These are phyloP conservation scores for Verbena officinalis DNA, from an alignment of 257 asterid species.

Conservation along the genomic window DNA sequence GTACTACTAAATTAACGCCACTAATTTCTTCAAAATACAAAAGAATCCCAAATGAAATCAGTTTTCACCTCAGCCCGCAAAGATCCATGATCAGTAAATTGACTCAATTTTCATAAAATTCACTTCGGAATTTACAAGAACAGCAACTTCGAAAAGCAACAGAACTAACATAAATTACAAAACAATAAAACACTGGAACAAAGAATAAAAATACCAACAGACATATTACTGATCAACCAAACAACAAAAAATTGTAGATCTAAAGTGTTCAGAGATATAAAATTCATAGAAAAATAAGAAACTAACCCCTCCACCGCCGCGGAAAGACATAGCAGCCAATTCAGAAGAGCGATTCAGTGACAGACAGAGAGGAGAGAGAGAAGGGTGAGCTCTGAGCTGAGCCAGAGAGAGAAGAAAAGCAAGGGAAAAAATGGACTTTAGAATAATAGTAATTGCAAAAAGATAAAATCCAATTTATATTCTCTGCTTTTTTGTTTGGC, in stretches of 20 bases:
- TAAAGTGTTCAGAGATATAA: background rate
- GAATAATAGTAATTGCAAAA: background rate
- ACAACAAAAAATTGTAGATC: constrained; percentile 15
- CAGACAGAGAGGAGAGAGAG: background rate
- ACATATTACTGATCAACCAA: constrained; percentile 18
- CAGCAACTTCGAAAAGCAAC: background rate
- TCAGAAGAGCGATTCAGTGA: constrained; percentile 4
- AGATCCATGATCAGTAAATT: constrained; percentile 8
- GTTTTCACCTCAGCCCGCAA: background rate
- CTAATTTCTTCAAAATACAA: background rate
- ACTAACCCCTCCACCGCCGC: constrained; percentile 40
- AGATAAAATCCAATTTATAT: constrained; percentile 14
- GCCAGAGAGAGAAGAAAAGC: background rate
- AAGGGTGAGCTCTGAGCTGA: background rate
- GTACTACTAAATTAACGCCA: background rate
- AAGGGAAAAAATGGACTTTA: constrained; percentile 6
- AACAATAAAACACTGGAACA: background rate
- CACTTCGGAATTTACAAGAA: background rate
- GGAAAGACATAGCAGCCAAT: constrained; percentile 35
- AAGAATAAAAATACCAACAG: constrained; percentile 1
- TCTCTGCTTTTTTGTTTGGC: background rate
- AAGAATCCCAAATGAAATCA: background rate
- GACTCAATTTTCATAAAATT: background rate
- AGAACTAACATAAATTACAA: background rate
- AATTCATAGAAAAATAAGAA: background rate